Base-by-base conservation (phyloP, 1,284 basidiomycete species). In the Trametes polyzona region DNA sequence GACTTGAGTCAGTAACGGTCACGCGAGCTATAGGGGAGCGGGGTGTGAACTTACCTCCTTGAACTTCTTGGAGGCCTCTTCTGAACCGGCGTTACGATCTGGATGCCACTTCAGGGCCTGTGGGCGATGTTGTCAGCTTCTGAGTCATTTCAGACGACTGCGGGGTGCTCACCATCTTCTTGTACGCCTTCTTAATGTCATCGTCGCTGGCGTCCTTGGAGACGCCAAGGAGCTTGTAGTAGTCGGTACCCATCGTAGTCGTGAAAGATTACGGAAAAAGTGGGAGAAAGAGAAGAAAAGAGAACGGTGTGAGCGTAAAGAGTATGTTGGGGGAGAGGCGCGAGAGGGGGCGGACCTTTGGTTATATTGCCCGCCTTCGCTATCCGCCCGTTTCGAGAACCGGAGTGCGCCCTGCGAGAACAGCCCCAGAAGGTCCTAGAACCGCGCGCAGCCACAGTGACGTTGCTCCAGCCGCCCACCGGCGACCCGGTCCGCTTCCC, bases 21-120 rank as follows among this genome's bases (percentile, higher is more conserved):
- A 52, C 49, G 26, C 36, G 47, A 52, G 47, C 23, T 17, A 42
- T 36, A 23, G 8, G 21, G 8, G 16, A 19, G 16, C 16, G 27
- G 29, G 24, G 11, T 10, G 21, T 9, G 17, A 46, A 44, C 79
- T 57, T 40, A 91, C 91, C 82, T 97, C 88, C 76, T 99, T 96
- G 77, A 99, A 99, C 76, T 93, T 97, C 69, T 86, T 84, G 9
- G 87, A 89, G 0, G 96, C 92, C 53, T 84, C 87, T 65, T 96
- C 96, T 61, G 88, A 87, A 40, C 89, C 87, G 52, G 79, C 77
- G 73, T 96, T 97, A 46, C 96, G 84, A 74, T 88, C 87, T 6
- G 86, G 86, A 70, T 88, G 86, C 76, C 80, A 82, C 72, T 86
- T 87, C 65, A 88, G 72, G 4, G 84, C 83, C 75, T 82, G 66